phyloP scores from a whole-genome alignment of 1,284 basidiomycete species.

The Pyrrhoderma noxium region DNA sequence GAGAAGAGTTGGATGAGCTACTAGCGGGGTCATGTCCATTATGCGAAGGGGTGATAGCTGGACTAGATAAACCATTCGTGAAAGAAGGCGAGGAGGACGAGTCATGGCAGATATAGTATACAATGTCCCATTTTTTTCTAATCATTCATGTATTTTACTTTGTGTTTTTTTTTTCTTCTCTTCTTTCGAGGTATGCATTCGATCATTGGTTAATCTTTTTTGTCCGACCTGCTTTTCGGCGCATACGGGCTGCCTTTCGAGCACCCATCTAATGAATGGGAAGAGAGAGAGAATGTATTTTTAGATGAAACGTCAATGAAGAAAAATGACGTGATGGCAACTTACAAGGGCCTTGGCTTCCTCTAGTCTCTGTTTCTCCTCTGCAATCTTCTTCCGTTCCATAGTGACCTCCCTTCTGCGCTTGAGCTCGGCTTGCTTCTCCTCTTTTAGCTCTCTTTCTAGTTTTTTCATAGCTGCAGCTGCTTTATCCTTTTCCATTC shows the following conservation, averaged over 20 bases:
- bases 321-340: not conserved
- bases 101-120: constrained; percentile 65
- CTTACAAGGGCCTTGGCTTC: constrained; percentile 65
- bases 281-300: constrained; percentile 12
- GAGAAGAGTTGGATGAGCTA: constrained; percentile 80
- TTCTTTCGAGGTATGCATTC: not conserved
- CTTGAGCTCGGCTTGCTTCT: constrained; percentile 60
- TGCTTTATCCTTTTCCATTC: constrained; percentile 61
- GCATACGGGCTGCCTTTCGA: constrained; percentile 61
- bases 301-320: not conserved
- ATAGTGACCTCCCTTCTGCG: constrained; percentile 57
- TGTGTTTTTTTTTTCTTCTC: no score
- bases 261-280: constrained; percentile 71
- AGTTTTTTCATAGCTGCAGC: constrained; percentile 65
- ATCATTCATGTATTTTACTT: constrained; percentile 3
- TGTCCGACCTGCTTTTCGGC: constrained; percentile 61
- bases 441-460: constrained; percentile 63
- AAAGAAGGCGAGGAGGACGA: constrained; percentile 72
- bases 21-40: constrained; percentile 84
- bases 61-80: constrained; percentile 83
- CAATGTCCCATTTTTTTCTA: constrained; percentile 20
- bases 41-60: constrained; percentile 82
- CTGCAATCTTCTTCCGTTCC: constrained; percentile 61
- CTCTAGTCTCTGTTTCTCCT: constrained; percentile 62
- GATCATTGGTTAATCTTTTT: constrained; percentile 67